Conservation (phyloP, 495 filamentous ascomycete species). For the Entonaema liquescens region DNA sequence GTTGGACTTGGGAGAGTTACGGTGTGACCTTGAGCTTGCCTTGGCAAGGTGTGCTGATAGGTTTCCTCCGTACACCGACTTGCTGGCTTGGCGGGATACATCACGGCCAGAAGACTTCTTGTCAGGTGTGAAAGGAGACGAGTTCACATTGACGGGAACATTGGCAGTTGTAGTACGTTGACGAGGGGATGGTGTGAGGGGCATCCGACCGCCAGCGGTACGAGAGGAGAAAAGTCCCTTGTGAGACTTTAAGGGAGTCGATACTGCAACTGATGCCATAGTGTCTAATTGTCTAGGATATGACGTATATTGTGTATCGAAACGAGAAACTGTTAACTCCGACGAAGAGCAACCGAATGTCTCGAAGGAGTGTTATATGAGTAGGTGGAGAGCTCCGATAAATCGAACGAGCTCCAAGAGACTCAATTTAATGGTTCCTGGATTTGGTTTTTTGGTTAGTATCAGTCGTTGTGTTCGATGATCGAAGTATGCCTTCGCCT, state of each 20-base stretch:
- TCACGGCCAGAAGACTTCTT: constrained; percentile 62
- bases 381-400: constrained; percentile 52
- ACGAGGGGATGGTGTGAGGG: constrained; percentile 90
- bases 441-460: constrained; percentile 54
- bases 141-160: constrained; percentile 61
- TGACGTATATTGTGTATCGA: constrained; percentile 48
- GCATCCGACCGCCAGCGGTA: constrained; percentile 93
- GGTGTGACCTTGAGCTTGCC: constrained; percentile 67
- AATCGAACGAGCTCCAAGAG: constrained; percentile 67
- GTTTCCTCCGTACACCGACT: constrained; percentile 77
- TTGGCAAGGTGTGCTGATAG: constrained; percentile 78
- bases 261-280: constrained; percentile 90
- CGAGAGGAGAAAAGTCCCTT: constrained; percentile 89
- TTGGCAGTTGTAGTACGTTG: constrained; percentile 55
- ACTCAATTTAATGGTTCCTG: constrained; percentile 73
- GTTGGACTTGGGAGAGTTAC: constrained; percentile 92
- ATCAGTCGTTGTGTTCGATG: constrained; percentile 62
- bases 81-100: constrained; percentile 58
- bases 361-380: constrained; percentile 46
- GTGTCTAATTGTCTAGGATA: constrained; percentile 47
- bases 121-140: constrained; percentile 83
- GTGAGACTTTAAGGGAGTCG: constrained; percentile 93
- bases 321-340: constrained; percentile 44
- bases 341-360: constrained; percentile 60
- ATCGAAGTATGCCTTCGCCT: constrained; percentile 55